Conservation (phyloP, 805 yeast species). For the Candida peoriensis region DNA sequence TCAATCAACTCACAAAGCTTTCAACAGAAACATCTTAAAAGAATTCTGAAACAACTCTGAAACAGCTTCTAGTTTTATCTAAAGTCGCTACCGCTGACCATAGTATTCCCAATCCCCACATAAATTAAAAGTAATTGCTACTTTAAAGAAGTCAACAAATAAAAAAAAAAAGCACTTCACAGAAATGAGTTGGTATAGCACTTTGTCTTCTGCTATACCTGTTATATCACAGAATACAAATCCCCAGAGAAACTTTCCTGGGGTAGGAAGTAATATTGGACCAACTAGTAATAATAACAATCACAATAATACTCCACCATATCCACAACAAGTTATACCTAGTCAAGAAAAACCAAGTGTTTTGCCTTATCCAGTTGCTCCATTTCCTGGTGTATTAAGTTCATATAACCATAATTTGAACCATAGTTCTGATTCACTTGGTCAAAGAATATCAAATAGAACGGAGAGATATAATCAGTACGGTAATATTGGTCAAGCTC, state of each 20-base stretch:
- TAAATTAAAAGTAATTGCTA: not conserved
- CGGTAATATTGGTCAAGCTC: not conserved
- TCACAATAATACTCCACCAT: not conserved
- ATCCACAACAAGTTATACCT: not conserved
- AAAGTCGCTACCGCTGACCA: not conserved
- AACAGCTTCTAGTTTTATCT: not conserved
- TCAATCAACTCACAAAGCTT: too few relatives aligned
- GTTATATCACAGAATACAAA: too few relatives aligned
- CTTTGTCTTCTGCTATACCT: too few relatives aligned
- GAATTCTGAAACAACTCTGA: not conserved
- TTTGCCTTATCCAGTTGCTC: conserved; percentile 16
- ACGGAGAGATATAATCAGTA: conserved; percentile 8
- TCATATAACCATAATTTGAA: conserved; percentile 7
- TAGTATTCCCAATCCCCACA: not conserved
- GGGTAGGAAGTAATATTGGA: too few relatives aligned
- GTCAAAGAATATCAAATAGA: conserved; percentile 8
- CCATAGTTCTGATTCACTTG: conserved; percentile 14
- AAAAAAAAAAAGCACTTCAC: too few relatives aligned
- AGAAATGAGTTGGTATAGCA: too few relatives aligned
- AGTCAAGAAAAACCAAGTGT: not conserved
- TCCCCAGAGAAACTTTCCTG: too few relatives aligned
- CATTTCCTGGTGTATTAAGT: conserved; percentile 12
- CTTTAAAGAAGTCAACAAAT: too few relatives aligned
- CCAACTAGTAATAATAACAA: too few relatives aligned
- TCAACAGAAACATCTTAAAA: too few relatives aligned